Conservation (phyloP, 257 asterid species). For the Solanum dulcamara region DNA sequence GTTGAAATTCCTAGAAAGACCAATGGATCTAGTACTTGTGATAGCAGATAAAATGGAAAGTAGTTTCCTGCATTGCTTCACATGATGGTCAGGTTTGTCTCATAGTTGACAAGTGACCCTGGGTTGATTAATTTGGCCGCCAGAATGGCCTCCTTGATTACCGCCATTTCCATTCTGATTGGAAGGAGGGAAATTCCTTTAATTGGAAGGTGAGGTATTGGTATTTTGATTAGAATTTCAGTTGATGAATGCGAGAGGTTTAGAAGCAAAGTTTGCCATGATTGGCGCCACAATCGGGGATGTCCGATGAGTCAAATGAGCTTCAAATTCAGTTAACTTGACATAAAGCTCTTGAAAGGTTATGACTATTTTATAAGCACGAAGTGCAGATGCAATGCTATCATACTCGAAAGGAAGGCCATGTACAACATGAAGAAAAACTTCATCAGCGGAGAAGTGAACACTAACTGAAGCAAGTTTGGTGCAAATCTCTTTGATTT, state of each 20-base stretch:
- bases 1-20: neutral
- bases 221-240: neutral
- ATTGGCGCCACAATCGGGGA: too few relatives aligned
- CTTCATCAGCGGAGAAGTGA: too few relatives aligned
- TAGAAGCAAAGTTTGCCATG: too few relatives aligned
- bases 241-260: neutral
- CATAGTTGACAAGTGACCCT: neutral
- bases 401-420: too few relatives aligned
- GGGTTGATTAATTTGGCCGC: neutral
- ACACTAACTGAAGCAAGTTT: too few relatives aligned
- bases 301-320: too few relatives aligned
- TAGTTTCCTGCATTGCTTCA: neutral
- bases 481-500: too few relatives aligned
- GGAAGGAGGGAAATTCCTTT: neutral
- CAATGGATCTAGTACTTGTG: neutral
- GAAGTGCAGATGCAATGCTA: too few relatives aligned
- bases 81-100: neutral
- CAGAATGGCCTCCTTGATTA: neutral
- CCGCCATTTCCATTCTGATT: neutral
- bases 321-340: too few relatives aligned
- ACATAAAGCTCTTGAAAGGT: too few relatives aligned
- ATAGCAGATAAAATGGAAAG: neutral
- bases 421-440: too few relatives aligned
- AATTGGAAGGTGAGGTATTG: neutral
- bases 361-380: too few relatives aligned